Conservation (phyloP, 140 eudicot genomes). For the Ambrosia hybrid region DNA sequence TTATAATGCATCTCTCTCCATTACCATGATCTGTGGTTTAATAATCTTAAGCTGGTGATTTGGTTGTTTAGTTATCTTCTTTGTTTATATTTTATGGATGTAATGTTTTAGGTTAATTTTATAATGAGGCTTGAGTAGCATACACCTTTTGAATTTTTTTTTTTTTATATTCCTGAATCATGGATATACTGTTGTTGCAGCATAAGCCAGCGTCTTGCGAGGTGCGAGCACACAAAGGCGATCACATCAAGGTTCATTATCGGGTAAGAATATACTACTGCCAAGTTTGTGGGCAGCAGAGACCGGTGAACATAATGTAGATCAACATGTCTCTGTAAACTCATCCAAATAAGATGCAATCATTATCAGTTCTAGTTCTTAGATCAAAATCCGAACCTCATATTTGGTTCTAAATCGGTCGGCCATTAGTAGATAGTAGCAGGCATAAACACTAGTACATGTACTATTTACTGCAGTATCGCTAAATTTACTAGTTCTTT, state of each 20-base stretch:
- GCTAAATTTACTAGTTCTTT: too few species aligned
- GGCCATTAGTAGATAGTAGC: too few species aligned
- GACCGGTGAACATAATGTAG: neutral
- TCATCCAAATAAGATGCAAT: neutral
- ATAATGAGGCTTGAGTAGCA: neutral
- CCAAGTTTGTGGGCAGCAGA: conserved; percentile 2
- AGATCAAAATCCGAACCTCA: neutral
- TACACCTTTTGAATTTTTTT: neutral
- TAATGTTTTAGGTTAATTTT: neutral
- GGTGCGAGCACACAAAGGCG: conserved; percentile 89
- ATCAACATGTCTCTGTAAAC: conserved; percentile 10
- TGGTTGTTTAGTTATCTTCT: neutral
- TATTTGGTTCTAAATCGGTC: neutral
- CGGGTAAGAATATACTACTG: conserved; percentile 49
- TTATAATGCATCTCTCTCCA: too few species aligned
- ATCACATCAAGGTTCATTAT: conserved; percentile 74
- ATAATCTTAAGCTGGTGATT: neutral
- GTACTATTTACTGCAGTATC: too few species aligned
- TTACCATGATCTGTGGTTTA: neutral
- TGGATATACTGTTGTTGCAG: conserved; percentile 45
- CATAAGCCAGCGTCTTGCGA: conserved; percentile 67
- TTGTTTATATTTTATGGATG: neutral
- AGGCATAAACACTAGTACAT: too few species aligned
- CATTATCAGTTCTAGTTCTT: conserved; percentile 1
- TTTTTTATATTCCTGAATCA: conserved; percentile 1